Evolutionary conservation across 108 stramenopile genomes (phyloP).

Genomic region (Pseudonitzschia multiseries): DNA sequence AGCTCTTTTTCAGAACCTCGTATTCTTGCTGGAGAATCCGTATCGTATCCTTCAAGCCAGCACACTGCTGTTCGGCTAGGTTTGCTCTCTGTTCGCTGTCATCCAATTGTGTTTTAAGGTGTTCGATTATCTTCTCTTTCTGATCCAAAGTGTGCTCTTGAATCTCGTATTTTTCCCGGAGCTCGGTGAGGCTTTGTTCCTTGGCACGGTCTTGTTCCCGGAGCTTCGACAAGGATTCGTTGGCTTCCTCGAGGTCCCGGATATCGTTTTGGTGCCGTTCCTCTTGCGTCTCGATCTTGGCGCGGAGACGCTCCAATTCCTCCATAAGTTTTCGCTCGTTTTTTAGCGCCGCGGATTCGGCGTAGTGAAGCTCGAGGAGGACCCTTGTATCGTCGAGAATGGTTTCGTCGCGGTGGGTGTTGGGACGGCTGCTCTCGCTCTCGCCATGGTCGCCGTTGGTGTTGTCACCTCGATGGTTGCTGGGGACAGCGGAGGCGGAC

Average conservation of each 20-base stretch:
- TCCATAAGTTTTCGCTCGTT: conserved; percentile 59
- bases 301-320: conserved; percentile 73
- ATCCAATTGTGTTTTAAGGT: conserved; percentile 56
- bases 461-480: background rate
- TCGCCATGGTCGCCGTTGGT: conserved; percentile 17
- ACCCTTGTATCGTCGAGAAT: background rate
- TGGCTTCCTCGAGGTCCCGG: conserved; percentile 37
- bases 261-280: conserved; percentile 45
- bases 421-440: background rate
- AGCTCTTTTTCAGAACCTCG: conserved; percentile 60
- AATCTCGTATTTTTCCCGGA: conserved; percentile 46
- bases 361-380: background rate
- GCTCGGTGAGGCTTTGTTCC: conserved; percentile 46
- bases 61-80: conserved; percentile 81
- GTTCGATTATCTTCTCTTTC: conserved; percentile 16
- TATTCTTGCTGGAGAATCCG: conserved; percentile 75
- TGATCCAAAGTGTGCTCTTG: conserved; percentile 45
- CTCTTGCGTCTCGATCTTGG: conserved; percentile 55
- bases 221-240: conserved; percentile 44
- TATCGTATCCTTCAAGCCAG: conserved; percentile 77
- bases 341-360: conserved; percentile 37
- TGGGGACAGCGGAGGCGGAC: background rate
- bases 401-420: too few relatives aligned
- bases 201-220: conserved; percentile 52
- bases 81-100: conserved; percentile 62